Evolutionary conservation across 768 basidiomycete genomes (phyloP), one percentile per base, ranked within the genome.

Genomic region (Rossbeevera mucosa): DNA sequence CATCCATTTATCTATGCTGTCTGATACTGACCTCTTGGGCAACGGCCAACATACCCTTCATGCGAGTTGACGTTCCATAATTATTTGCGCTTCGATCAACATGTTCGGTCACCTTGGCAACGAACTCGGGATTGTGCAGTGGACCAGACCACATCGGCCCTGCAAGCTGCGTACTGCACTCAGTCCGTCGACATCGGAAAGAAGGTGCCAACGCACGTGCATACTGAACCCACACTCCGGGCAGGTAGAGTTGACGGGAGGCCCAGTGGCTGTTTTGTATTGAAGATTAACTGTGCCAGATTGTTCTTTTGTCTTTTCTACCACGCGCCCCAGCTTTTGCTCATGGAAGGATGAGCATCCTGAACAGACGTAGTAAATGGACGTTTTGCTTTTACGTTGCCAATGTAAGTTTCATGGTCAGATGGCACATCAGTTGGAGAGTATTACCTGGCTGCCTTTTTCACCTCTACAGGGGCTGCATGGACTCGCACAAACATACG

Each of bases 101-200:
- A 61, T 94, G 88, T 20, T 79, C 74, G 26, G 96, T 72, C 13
- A 95, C 85, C 56, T 81, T 80, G n/a, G 72, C 66, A 5, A 92
- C 77, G 60, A 97, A 99, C 6, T 73, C 75, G 2, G 72, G 59
- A 64, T 93, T 80, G 62, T 99, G 96, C 21, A 99, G 70, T 1
- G 86, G 81, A 1, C 87, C 94, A 5, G 88, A 84, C 96, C 96
- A 98, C 90, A 99, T 94, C 0, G 96, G 96, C 2, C 96, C 96
- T 18, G 88, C 91, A 30, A 94, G 65, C 92, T 95, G 55, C 38
- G 45, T 25, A 13, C 36, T 44, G 26, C 21, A 6, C 13, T 25
- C 14, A 43, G 13, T 14, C 18, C 38, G 12, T 52, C 40, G 22
- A 20, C 25, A 43, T 7, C 21, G 41, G 43, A 41, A 45, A 26